Base-by-base conservation (phyloP, 441 rosid species). In the Manihot esculenta region DNA sequence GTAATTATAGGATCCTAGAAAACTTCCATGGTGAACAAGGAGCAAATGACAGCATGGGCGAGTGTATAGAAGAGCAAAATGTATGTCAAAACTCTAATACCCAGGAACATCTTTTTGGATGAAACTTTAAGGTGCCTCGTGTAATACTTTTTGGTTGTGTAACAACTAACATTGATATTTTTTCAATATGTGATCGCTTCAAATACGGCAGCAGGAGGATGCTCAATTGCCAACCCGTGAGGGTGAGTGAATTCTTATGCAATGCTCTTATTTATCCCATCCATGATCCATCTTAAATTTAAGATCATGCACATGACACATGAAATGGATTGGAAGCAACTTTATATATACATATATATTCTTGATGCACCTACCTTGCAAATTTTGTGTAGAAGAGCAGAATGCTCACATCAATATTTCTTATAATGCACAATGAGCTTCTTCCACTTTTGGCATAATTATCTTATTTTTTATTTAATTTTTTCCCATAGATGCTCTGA, bases 1-100 rank as follows among this genome's bases (percentile, higher is more conserved):
- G 59, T 56, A 30, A 65, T 26, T 69, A 18, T 74, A 87, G 95
- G 84, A 54, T 64, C 76, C 87, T 62, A 67, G 84, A 77, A 71
- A 80, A 57, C 59, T 59, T 73, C 73, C 64, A 69, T 66, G 69
- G 27, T 62, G 83, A 81, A 76, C 75, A 68, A 60, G 82, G 80
- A 64, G 77, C 74, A 71, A 75, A 57, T 66, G 76, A 64, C 65
- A 68, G 75, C 69, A 54, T 72, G 54, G 78, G 80, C 69, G 78
- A 68, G 65, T 69, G 17, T 60, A 65, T 61, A 18, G 82, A 82
- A 50, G 84, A 78, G 76, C 80, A 74, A 66, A 62, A 13, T 54
- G 95, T 89, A 75, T 81, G 89, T 79, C 50, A 2, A 57, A 63
- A 35, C 21, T 50, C 53, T 20, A 68, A 59, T 35, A 55, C 47